A percentile compares a stretch with the other conserved stretches of the same genome.
These are phyloP conservation scores for Penicillium malachiteum DNA, from an alignment of 495 filamentous ascomycete genomes.

Conservation along the genomic window DNA sequence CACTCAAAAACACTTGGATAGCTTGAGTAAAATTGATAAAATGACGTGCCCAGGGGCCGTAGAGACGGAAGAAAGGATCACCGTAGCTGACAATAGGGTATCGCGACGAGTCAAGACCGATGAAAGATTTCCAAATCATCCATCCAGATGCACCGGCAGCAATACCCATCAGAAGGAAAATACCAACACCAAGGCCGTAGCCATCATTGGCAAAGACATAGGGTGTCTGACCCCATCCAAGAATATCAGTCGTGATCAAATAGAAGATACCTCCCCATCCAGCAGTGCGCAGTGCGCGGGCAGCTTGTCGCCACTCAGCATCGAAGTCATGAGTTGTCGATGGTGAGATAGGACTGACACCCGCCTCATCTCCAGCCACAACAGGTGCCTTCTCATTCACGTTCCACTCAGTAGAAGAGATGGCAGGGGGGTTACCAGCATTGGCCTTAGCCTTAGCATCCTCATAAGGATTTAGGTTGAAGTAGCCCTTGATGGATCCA, in stretches of 20 bases:
- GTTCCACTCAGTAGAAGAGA: neutral
- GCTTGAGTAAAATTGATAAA: slow-evolving; percentile 55
- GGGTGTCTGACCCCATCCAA: slow-evolving; percentile 48
- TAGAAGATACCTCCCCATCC: slow-evolving; percentile 55
- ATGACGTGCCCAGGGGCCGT: slow-evolving; percentile 48
- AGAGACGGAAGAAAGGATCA: slow-evolving; percentile 57
- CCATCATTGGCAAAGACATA: slow-evolving; percentile 31
- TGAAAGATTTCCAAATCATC: slow-evolving; percentile 55
- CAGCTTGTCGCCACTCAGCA: slow-evolving; percentile 44
- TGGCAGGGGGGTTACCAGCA: slow-evolving; percentile 8
- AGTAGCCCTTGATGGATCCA: slow-evolving; percentile 10
- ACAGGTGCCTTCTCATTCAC: slow-evolving; percentile 7
- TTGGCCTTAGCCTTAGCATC: slow-evolving; percentile 5
- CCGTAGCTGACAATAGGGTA: slow-evolving; percentile 56
- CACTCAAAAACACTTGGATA: slow-evolving; percentile 51
- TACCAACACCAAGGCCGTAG: slow-evolving; percentile 22
- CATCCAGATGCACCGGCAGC: slow-evolving; percentile 40
- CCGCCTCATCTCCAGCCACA: neutral
- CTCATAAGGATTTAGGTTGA: slow-evolving; percentile 8
- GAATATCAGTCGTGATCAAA: slow-evolving; percentile 62
- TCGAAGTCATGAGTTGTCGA: slow-evolving; percentile 13
- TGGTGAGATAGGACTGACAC: slow-evolving; percentile 5
- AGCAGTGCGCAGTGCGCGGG: slow-evolving; percentile 47
- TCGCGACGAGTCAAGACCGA: slow-evolving; percentile 53
- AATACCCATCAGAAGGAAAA: slow-evolving; percentile 21